Base-by-base conservation (phyloP, 2,329 filamentous ascomycete genomes). In the Alternaria tenuissima region DNA sequence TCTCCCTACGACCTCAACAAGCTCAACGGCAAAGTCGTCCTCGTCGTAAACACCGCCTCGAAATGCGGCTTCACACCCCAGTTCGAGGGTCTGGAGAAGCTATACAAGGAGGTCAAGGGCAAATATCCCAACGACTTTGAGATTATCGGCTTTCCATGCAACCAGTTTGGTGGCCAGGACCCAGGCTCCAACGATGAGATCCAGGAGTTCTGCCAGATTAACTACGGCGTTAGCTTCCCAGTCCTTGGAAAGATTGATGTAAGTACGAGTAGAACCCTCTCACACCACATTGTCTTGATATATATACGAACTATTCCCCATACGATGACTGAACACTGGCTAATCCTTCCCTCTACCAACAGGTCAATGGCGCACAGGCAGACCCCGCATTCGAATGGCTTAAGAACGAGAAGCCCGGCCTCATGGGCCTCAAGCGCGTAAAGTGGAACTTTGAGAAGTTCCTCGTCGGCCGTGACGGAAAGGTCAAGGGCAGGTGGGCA, bases 371-470 rank as follows among this genome's bases (percentile, higher is more conserved):
- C 73, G 88, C 91, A 71, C 84, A 88, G 30, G 91, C 93, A 48
- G 88, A 88, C 71, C 93, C 94, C 1, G 81, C 97, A 38, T 98
- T 86, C 79, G 86, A 91, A 77, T 99, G 86, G 86, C 77, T 90
- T 80, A 90, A 90, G 83, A 80, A 79, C 59, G 81, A 86, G 79
- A 90, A 93, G 84, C 87, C 94, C 1, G 94, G 95, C 22, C 75
- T 97, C 57, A 82, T 98, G 82, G 95, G 95, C 20, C 79, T 98
- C 76, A 94, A 96, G 89, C 82, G 89, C 64, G 85, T 99, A 73
- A 97, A 98, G 90, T 99, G 95, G 95, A 99, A 99, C 83, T 99
- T 98, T 84, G 95, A 99, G 81, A 99, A 99, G 87, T 99, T 97
- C 82, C 83, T 99, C 65, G 84, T 99, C 67, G 91, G 90, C 62